phyloP scores from a whole-genome alignment of 352 stramenopile genomes.

The Pythium monospermum region DNA sequence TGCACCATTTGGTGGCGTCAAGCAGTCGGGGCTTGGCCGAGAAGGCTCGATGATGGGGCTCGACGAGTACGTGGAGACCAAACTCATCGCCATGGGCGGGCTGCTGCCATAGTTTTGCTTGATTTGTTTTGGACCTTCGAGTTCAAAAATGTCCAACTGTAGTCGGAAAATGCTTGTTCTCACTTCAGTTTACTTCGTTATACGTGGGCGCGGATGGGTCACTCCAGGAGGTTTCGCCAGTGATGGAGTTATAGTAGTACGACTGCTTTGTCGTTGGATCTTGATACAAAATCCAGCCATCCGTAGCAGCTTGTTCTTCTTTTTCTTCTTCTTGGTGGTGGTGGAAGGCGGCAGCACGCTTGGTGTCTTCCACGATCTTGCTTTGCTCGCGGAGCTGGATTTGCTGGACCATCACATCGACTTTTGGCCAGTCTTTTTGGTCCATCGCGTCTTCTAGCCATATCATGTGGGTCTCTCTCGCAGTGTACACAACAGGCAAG shows the following conservation, averaged over 20 bases:
- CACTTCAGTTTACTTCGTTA: too few relatives aligned
- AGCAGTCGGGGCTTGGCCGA: conserved; percentile 86
- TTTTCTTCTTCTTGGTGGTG: conserved; percentile 2
- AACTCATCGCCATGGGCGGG: conserved; percentile 90
- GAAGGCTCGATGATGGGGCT: conserved; percentile 89
- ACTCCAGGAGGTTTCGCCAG: conserved; percentile 35
- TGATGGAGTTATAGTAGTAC: conserved; percentile 43
- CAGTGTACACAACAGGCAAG: conserved; percentile 39
- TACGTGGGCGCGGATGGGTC: neutral
- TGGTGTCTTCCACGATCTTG: conserved; percentile 24
- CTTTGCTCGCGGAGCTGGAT: conserved; percentile 65
- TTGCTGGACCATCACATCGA: conserved; percentile 63
- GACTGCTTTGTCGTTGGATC: conserved; percentile 8
- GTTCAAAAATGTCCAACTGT: too few relatives aligned
- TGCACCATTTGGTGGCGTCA: conserved; percentile 89
- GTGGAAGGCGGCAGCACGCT: neutral
- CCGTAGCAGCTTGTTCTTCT: conserved; percentile 11
- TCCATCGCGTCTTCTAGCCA: conserved; percentile 68
- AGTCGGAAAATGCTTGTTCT: too few relatives aligned
- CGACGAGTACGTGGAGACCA: conserved; percentile 96
- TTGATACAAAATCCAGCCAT: conserved; percentile 10
- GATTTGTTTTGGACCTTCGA: neutral
- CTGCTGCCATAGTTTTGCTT: conserved; percentile 22
- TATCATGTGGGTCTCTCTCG: conserved; percentile 50
- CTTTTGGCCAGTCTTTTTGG: conserved; percentile 58